Conservation (phyloP, 2,329 filamentous ascomycete species). For the Simplicillium sp. region DNA sequence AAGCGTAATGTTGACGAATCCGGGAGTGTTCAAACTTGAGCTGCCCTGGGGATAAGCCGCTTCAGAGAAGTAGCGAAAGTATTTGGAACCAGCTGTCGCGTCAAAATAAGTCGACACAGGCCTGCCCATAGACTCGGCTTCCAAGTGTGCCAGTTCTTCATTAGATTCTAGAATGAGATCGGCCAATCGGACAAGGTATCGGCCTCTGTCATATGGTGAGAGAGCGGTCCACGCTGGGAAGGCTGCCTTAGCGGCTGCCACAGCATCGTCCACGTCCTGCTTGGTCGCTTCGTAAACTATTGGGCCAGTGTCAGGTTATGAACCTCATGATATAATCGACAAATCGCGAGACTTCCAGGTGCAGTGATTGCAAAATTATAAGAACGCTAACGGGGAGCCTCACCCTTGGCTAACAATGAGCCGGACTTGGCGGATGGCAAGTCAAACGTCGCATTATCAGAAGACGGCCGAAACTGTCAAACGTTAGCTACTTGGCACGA, state of each 20-base stretch:
- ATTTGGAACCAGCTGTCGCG: constrained; percentile 19
- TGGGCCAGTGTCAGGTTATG: neutral
- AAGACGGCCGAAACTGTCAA: constrained; percentile 17
- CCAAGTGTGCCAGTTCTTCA: constrained; percentile 32
- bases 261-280: constrained; percentile 35
- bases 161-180: constrained; percentile 28
- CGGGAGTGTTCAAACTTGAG: constrained; percentile 36
- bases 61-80: constrained; percentile 31
- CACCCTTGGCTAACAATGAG: constrained; percentile 5
- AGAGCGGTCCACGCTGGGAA: constrained; percentile 35
- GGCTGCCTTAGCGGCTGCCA: constrained; percentile 36
- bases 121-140: constrained; percentile 34
- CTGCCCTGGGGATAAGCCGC: constrained; percentile 32
- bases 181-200: constrained; percentile 34
- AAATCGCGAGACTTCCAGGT: too few species aligned
- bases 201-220: constrained; percentile 26
- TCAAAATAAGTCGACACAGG: constrained; percentile 29
- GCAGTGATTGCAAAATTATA: too few species aligned
- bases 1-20: constrained; percentile 33
- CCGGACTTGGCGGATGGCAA: constrained; percentile 13
- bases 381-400: neutral
- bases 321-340: too few species aligned
- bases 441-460: constrained; percentile 32
- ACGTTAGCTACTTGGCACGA: too few species aligned
- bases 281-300: constrained; percentile 29